Base-by-base conservation (phyloP, 176 grass and related monocot genomes). In the Canna indica region DNA sequence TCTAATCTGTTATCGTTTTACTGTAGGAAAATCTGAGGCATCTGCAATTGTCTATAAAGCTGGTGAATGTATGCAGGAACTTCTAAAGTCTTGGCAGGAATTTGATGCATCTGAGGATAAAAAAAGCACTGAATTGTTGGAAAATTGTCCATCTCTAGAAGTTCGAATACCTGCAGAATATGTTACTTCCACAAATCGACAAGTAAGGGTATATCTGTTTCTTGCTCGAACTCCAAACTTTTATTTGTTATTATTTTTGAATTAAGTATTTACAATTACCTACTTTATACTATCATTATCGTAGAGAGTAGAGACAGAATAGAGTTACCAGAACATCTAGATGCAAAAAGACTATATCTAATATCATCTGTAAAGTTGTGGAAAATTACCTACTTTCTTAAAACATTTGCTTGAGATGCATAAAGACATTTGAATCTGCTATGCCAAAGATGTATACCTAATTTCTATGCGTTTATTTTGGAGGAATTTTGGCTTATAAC, bases 1-100 rank as follows among this genome's bases (percentile, higher is more conserved):
- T 66, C 26, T 36, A 29, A 57, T 68, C 36, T 67, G 33, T 50
- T 38, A 53, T 69, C 33, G 53, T 35, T 70, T 72, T 63, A 67
- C 79, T 80, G 63, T 70, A 96, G 91, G 64, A 71, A 96, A 84
- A 45, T 64, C 80, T 74, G 91, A 91, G 75, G 79, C 71, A 63
- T 86, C 91, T 82, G 78, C 85, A 48, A 85, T 91, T 80, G 78
- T 84, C 61, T 96, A 96, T 79, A 96, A 96, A 80, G 80, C 88
- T 63, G 93, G 93, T 36, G 93, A 96, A 76, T 96, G 93, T 65
- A 85, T 96, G 86, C 83, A 96, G 82, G 88, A 96, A 70, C 81
- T 96, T 67, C 76, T 91, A 35, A 90, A 91, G 81, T 89, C 92
- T 61, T 96, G 86, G 92, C 79, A 85, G 75, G 92, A 89, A 64